A percentile compares a stretch with the other conserved stretches of the same genome.
Conservation (phyloP, 495 filamentous ascomycete species). For the Xylaria sp. region DNA sequence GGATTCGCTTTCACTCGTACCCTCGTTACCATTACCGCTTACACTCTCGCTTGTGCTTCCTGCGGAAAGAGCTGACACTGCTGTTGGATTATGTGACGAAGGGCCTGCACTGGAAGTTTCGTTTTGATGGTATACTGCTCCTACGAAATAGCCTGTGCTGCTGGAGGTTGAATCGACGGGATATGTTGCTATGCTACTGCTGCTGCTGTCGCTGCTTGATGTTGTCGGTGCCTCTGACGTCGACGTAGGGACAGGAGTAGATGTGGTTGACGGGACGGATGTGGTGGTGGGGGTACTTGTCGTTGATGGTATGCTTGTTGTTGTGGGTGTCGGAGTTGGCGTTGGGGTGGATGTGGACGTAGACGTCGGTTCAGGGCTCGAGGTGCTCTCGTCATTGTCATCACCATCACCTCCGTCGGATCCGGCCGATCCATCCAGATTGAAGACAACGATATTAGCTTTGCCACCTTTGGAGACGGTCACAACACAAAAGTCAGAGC, state of each 20-base stretch:
- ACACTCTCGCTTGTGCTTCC: slow-evolving; percentile 21
- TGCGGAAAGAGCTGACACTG: slow-evolving; percentile 19
- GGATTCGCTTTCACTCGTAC: slow-evolving; percentile 23
- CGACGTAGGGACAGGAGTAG: slow-evolving; percentile 32
- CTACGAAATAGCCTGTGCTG: slow-evolving; percentile 24
- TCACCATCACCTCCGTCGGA: slow-evolving; percentile 12
- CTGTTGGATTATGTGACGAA: slow-evolving; percentile 24
- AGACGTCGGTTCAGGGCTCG: slow-evolving; percentile 29
- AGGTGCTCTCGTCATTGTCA: slow-evolving; percentile 25
- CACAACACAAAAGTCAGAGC: slow-evolving; percentile 78
- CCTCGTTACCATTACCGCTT: not conserved
- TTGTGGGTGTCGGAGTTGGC: slow-evolving; percentile 24
- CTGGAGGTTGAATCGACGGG: slow-evolving; percentile 29
- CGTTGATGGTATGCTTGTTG: slow-evolving; percentile 7
- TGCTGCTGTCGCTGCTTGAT: slow-evolving; percentile 31
- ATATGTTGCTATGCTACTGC: slow-evolving; percentile 25
- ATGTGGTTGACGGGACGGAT: slow-evolving; percentile 26
- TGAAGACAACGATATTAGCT: slow-evolving; percentile 72
- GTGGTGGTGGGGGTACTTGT: slow-evolving; percentile 33
- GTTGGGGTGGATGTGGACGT: slow-evolving; percentile 30
- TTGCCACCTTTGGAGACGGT: slow-evolving; percentile 72
- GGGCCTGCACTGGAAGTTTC: slow-evolving; percentile 25
- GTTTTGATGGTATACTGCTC: slow-evolving; percentile 39
- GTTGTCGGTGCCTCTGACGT: slow-evolving; percentile 26
- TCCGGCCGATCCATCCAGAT: slow-evolving; percentile 47